Evolutionary conservation across 108 stramenopile genomes (phyloP), one percentile per base, ranked within the genome.

Genomic region (Pseudonitzschia pungens): DNA sequence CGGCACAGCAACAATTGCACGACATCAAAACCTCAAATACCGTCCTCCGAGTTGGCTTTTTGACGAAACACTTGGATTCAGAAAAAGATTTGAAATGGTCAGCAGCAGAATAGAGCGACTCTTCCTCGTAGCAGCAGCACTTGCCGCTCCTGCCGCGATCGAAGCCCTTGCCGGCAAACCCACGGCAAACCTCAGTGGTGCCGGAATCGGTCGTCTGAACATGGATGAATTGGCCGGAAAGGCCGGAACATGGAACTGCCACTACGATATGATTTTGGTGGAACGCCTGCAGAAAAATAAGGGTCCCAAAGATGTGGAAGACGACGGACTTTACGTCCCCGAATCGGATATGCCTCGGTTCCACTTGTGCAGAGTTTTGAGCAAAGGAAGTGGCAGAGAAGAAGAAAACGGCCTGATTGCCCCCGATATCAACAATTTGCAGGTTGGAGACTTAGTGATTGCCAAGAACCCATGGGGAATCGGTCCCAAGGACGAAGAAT

Each of bases 391-490:
- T 22, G 91, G 91, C 9, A 81, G 89, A 45, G 92, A 94, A 74
- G 90, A 90, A 80, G 92, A 94, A 78, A 91, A 94, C 75, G 92
- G 92, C 22, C 62, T 59, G 36, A 77, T 93, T 65, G 84, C 88
- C 60, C 85, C 90, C 12, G 43, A 45, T 26, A 87, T 93, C 87
- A 85, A 89, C 43, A 67, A 86, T 59, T 78, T 95, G n/a, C 65
- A 90, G 81, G 77, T 81, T 0, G 94, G 94, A 14, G 91, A 90
- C 76, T 52, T 90, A 9, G 84, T 96, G 0, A 80, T 93, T 71
- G 89, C 90, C 22, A 96, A 96, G 69, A 87, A 96, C 83, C 94
- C 94, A 24, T 96, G 94, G 94, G 94, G 94, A 40, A 96, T 96
- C 54, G 94, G 94, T 53, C 94, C 94, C 42, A 96, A 92, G 57